phyloP scores from a whole-genome alignment of 768 basidiomycete genomes.

The Boletus rubescentipes region DNA sequence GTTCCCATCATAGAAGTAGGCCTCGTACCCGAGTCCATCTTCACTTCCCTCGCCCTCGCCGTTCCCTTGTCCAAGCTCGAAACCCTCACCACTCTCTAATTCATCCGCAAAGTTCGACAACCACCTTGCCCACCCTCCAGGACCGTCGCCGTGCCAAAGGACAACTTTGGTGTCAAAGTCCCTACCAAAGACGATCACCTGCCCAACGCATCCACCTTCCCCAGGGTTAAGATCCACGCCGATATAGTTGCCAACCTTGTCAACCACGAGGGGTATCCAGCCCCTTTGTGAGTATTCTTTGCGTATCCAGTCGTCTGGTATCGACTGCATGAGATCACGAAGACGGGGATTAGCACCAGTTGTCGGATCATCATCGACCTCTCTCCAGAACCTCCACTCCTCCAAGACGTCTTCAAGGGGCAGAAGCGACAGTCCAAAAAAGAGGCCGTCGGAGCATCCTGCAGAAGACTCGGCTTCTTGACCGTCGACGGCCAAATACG shows the following conservation, averaged over 20 bases:
- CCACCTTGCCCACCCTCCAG: slow-evolving; percentile 94
- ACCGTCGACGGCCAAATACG: slow-evolving; percentile 84
- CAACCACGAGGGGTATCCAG: slow-evolving; percentile 94
- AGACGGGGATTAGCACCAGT: slow-evolving; percentile 80
- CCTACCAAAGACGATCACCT: slow-evolving; percentile 98
- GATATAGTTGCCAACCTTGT: slow-evolving; percentile 94
- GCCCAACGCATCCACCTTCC: slow-evolving; percentile 72
- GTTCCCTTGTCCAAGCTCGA: slow-evolving; percentile 62
- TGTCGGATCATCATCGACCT: slow-evolving; percentile 84
- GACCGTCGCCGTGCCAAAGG: slow-evolving; percentile 87
- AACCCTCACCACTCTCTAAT: slow-evolving; percentile 86
- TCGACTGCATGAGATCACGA: slow-evolving; percentile 77
- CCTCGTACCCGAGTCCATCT: slow-evolving; percentile 82
- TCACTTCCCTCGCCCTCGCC: slow-evolving; percentile 73
- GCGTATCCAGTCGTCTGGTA: slow-evolving; percentile 88
- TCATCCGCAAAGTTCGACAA: slow-evolving; percentile 89
- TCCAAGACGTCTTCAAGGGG: slow-evolving; percentile 91
- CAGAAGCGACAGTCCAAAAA: slow-evolving; percentile 92
- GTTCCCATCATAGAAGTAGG: slow-evolving; percentile 81
- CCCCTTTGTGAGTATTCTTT: slow-evolving; percentile 90
- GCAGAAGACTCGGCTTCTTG: slow-evolving; percentile 91
- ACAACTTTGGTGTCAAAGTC: slow-evolving; percentile 99
- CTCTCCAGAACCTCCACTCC: slow-evolving; percentile 97
- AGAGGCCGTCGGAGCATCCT: slow-evolving; percentile 86
- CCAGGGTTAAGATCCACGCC: slow-evolving; percentile 92